Conservation (phyloP, 1,139 yeast species). For the Diutina mesorugosa region DNA sequence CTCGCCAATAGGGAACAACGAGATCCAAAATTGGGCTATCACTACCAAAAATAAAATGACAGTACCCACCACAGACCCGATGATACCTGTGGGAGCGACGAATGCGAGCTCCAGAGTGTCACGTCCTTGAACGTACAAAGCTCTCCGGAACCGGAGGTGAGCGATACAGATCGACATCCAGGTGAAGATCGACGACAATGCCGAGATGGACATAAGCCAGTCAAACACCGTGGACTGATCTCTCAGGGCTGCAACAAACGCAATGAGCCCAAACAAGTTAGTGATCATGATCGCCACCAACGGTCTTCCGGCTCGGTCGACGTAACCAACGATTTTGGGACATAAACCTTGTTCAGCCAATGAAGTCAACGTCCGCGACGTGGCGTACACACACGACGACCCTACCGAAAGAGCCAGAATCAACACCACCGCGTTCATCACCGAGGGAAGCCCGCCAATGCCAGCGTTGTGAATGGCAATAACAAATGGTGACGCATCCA, state of each 20-base stretch:
- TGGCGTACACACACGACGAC: conserved; percentile 45
- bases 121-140: conserved; percentile 7
- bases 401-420: conserved; percentile 15
- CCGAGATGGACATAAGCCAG: conserved; percentile 9
- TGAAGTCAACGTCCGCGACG: conserved; percentile 74
- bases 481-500: conserved; percentile 64
- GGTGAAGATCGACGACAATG: conserved; percentile 8
- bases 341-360: conserved; percentile 75
- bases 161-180: conserved; percentile 8
- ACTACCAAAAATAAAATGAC: conserved; percentile 50
- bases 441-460: conserved; percentile 14
- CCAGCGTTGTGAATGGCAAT: conserved; percentile 22
- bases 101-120: conserved; percentile 52
- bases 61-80: conserved; percentile 60
- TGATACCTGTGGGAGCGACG: conserved; percentile 52
- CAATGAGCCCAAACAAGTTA: conserved; percentile 12
- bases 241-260: conserved; percentile 8
- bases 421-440: conserved; percentile 15
- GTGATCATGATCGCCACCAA: conserved; percentile 50
- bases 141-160: conserved; percentile 9
- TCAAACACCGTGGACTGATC: conserved; percentile 7
- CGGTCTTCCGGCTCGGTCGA: conserved; percentile 69
- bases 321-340: conserved; percentile 59
- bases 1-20: conserved; percentile 53
- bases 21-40: conserved; percentile 73